These are phyloP conservation scores for Nannochloropsis salina DNA, from an alignment of 108 stramenopile species.

Conservation along the genomic window DNA sequence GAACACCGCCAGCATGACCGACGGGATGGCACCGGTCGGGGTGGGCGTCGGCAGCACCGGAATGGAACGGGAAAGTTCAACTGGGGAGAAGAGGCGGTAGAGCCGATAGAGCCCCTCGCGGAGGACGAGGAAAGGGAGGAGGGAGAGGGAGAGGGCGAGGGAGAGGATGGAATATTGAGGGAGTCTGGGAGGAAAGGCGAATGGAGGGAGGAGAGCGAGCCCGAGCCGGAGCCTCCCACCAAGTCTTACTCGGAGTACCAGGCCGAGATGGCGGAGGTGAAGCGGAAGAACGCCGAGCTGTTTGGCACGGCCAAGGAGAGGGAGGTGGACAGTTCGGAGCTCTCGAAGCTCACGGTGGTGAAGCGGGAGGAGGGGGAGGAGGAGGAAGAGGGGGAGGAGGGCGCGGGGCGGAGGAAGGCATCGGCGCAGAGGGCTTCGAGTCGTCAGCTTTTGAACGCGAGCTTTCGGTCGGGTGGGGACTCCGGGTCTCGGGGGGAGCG, in stretches of 20 bases:
- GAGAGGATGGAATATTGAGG: neutral
- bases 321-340: neutral
- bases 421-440: constrained; percentile 1
- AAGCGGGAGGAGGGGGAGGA: neutral
- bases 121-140: neutral
- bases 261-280: neutral
- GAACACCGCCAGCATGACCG: constrained; percentile 9
- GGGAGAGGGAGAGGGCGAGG: neutral
- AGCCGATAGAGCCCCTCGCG: neutral
- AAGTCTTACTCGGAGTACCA: constrained; percentile 10
- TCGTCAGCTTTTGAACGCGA: neutral
- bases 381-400: neutral
- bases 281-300: neutral
- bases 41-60: neutral
- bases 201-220: neutral
- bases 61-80: neutral
- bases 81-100: neutral
- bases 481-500: neutral
- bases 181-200: neutral
- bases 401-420: neutral
- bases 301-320: neutral
- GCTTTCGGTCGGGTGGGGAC: neutral
- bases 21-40: constrained; percentile 4
- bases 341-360: neutral
- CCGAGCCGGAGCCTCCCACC: neutral